These are phyloP conservation scores for Fusarium anguioides DNA, from an alignment of 2,329 filamentous ascomycete species.

Conservation along the genomic window DNA sequence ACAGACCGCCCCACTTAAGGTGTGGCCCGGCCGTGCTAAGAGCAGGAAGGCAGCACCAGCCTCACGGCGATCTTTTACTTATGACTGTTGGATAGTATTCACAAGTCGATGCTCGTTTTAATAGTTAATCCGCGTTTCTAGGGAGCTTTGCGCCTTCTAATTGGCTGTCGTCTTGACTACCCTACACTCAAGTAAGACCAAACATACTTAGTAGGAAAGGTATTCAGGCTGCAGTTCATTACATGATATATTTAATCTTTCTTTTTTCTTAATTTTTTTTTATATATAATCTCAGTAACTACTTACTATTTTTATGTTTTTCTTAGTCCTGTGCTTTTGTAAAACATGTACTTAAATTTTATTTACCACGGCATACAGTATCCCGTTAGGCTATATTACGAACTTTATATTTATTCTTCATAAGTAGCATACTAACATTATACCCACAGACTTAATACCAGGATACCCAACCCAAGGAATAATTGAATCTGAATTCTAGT, in stretches of 20 bases:
- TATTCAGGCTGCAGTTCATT: background rate
- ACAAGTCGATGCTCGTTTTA: constrained; percentile 4
- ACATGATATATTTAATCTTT: no score
- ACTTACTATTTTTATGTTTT: no score
- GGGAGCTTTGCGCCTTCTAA: background rate
- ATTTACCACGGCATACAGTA: no score
- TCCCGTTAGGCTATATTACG: no score
- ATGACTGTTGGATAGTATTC: background rate
- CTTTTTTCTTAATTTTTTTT: background rate
- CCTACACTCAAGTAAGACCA: background rate
- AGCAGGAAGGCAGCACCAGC: constrained; percentile 29
- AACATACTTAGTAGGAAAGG: no score
- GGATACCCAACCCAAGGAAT: no score
- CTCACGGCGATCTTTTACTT: constrained; percentile 36
- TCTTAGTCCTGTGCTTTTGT: no score
- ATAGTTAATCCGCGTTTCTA: constrained; percentile 4
- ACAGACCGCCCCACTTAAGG: constrained; percentile 26
- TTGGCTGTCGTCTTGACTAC: background rate
- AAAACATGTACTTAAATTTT: no score
- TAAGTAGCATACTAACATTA: no score
- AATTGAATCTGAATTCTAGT: no score
- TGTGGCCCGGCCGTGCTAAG: constrained; percentile 25
- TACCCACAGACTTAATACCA: no score
- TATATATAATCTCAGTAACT: background rate
- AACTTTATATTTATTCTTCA: no score